Evolutionary conservation across 352 stramenopile genomes (phyloP), one percentile per base, ranked within the genome.

Genomic region (Phytophthora ohioensis): DNA sequence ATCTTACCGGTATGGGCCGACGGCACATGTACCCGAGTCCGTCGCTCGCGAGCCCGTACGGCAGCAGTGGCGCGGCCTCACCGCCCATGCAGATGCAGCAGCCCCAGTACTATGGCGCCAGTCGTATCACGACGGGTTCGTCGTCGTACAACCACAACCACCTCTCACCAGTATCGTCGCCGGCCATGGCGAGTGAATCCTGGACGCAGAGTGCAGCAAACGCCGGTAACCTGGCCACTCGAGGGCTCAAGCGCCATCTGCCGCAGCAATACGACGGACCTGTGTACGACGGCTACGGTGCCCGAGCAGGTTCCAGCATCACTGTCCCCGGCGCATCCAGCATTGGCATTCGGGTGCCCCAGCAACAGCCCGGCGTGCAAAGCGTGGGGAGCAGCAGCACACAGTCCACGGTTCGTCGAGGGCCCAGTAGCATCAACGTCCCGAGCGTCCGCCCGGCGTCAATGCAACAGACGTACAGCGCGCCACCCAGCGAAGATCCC

Each of bases 191-290:
- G 10, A 63, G 63, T 10, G 66, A 73, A 13, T 64, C 59, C 10
- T 78, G 72, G 55, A 43, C 53, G 9, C 55, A 67, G 34, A 73
- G 59, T 12, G 55, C 32, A 11, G 32, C 67, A 34, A 45, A 52
- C 15, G 36, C 45, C 11, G 45, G 46, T 21, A 41, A 8, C 5
- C 42, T 48, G 2, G 46, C 64, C 4, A 51, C 66, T 3, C 79
- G 79, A 4, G 69, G 78, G 4, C 53, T 84, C 8, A 87, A 87
- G 54, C 78, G 80, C 8, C 80, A 81, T 7, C 48, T 85, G 31
- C 71, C 58, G 17, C 71, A 77, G 63, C 58, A 64, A 10, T 81
- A 76, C 45, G 70, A 79, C 35, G 49, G 64, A 34, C 64, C 57
- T 30, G 15, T 51, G 42, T 67, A 68, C 39, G 56, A 75, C 21